phyloP scores from a whole-genome alignment of 441 rosid species.

The Biscutella auriculata region DNA sequence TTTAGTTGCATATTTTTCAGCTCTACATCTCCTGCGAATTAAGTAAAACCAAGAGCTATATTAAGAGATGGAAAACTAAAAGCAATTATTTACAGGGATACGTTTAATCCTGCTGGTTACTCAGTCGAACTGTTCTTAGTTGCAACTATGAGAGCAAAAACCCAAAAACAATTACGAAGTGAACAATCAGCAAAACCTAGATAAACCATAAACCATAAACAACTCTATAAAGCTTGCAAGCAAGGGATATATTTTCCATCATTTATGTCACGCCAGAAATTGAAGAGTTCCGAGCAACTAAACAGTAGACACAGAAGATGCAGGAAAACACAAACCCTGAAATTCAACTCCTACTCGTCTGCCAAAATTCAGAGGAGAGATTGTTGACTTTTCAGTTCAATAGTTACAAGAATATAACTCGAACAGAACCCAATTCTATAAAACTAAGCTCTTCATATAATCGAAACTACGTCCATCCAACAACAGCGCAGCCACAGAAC shows the following conservation, averaged over 20 bases:
- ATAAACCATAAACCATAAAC: constrained; percentile 1
- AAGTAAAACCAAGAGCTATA: constrained; percentile 11
- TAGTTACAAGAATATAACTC: background rate
- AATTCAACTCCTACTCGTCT: background rate
- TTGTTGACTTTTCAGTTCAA: background rate
- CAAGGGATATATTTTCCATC: background rate
- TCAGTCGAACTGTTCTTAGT: background rate
- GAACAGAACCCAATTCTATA: background rate
- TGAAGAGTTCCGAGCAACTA: background rate
- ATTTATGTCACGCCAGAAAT: background rate
- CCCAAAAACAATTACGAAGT: background rate
- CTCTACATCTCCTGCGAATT: constrained; percentile 71
- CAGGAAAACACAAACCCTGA: background rate
- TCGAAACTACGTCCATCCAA: background rate
- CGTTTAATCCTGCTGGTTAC: background rate
- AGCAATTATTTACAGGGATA: background rate
- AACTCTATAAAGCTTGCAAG: constrained; percentile 1
- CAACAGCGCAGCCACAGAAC: background rate
- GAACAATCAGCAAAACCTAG: constrained; percentile 1
- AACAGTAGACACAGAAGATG: background rate
- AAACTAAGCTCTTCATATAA: background rate
- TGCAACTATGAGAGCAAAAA: background rate
- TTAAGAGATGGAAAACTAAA: background rate
- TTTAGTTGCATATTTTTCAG: constrained; percentile 93
- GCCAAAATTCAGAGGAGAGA: background rate